These are phyloP conservation scores for Kodamaea kakaduensis DNA, from an alignment of 805 yeast genomes.

Conservation along the genomic window DNA sequence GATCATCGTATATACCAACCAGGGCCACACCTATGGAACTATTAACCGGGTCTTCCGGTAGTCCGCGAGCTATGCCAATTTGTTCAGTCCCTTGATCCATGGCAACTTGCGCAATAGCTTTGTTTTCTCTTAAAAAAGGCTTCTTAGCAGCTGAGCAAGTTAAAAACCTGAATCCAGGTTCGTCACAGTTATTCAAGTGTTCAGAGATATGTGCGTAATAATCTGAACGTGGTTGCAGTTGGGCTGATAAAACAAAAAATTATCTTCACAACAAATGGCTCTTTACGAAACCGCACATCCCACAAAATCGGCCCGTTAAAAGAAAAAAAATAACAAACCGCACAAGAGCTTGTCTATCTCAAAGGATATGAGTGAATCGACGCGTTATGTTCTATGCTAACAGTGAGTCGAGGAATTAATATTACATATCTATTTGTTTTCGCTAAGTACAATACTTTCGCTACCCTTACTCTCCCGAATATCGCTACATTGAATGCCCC, in stretches of 20 bases:
- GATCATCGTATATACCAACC: background rate
- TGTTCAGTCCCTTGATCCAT: constrained; percentile 4
- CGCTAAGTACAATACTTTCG: no score
- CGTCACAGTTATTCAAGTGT: background rate
- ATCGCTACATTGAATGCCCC: constrained; percentile 3
- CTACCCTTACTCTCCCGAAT: no score
- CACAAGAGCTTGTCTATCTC: no score
- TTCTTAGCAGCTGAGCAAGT: background rate
- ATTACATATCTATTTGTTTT: no score
- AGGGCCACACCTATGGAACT: background rate
- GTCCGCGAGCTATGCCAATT: background rate
- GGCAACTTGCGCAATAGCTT: background rate
- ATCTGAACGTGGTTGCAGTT: constrained; percentile 1
- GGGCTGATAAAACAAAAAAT: constrained; percentile 2
- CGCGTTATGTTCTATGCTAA: no score
- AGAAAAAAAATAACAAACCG: no score
- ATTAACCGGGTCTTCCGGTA: constrained; percentile 2
- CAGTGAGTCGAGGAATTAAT: no score
- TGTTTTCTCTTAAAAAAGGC: background rate
- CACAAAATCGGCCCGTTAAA: constrained; percentile 2
- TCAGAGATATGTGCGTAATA: background rate
- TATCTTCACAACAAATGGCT: background rate
- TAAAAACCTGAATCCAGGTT: background rate
- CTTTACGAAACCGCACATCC: background rate
- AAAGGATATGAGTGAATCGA: no score